These are phyloP conservation scores for Purshia tridentata DNA, from an alignment of 306 rosid species.

Conservation along the genomic window DNA sequence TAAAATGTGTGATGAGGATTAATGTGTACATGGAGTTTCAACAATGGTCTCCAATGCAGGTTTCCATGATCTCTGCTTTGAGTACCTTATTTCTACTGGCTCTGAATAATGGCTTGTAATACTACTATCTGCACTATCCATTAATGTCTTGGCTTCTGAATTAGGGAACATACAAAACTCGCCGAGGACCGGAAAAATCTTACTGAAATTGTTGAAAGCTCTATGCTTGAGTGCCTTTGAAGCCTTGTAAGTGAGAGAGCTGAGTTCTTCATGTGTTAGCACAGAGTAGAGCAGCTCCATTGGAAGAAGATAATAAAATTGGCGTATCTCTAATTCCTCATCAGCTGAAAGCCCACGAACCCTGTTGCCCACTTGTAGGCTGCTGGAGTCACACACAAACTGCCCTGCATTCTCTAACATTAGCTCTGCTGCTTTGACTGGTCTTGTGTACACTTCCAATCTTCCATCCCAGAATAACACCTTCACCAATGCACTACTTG, in stretches of 20 bases:
- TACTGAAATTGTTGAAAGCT: constrained; percentile 49
- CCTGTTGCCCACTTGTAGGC: constrained; percentile 68
- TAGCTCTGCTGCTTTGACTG: constrained; percentile 67
- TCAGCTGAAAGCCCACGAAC: constrained; percentile 75
- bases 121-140: constrained; percentile 19
- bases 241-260: constrained; percentile 57
- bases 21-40: constrained; percentile 47
- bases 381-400: constrained; percentile 70
- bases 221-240: constrained; percentile 54
- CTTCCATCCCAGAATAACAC: constrained; percentile 58
- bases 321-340: constrained; percentile 51
- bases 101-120: constrained; percentile 25
- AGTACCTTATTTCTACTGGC: constrained; percentile 30
- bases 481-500: constrained; percentile 41
- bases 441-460: constrained; percentile 45
- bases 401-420: constrained; percentile 63
- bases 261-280: constrained; percentile 74
- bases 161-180: constrained; percentile 63
- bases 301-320: constrained; percentile 74
- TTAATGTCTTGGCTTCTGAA: constrained; percentile 39
- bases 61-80: constrained; percentile 84
- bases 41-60: constrained; percentile 83
- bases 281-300: constrained; percentile 85
- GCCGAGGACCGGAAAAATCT: constrained; percentile 67
- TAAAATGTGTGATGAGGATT: not conserved